These are phyloP conservation scores for Heritiera littoralis DNA, from an alignment of 345 rosid species.

Conservation along the genomic window DNA sequence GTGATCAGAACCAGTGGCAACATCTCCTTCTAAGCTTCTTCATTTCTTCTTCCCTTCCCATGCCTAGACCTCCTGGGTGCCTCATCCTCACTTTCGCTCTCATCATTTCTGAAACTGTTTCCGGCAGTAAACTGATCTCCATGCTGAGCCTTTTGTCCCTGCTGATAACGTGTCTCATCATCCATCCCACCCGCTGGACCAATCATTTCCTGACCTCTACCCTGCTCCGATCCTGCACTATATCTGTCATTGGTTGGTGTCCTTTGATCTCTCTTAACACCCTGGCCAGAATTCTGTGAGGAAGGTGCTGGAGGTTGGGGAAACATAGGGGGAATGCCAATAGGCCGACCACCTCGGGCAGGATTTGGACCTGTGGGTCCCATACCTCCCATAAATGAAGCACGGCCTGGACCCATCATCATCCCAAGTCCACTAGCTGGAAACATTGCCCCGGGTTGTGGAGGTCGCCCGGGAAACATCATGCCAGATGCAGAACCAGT, in stretches of 20 bases:
- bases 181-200: constrained; percentile 34
- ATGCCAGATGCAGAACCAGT: constrained; percentile 69
- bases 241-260: constrained; percentile 43
- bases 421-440: constrained; percentile 82
- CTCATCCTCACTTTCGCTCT: constrained; percentile 87
- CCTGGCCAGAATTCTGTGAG: constrained; percentile 46
- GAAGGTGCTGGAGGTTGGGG: constrained; percentile 47
- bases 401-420: constrained; percentile 92
- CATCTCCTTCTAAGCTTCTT: constrained; percentile 39
- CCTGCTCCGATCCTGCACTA: constrained; percentile 50
- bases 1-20: background rate
- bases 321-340: constrained; percentile 46
- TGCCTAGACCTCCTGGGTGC: constrained; percentile 97
- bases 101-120: constrained; percentile 60
- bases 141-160: constrained; percentile 38
- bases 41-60: constrained; percentile 88
- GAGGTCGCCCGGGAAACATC: constrained; percentile 96
- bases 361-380: constrained; percentile 47
- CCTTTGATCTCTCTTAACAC: constrained; percentile 54
- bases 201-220: constrained; percentile 45
- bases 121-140: constrained; percentile 53
- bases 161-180: constrained; percentile 50
- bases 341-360: constrained; percentile 60
- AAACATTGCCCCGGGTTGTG: constrained; percentile 74
- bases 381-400: constrained; percentile 82